Base-by-base conservation (phyloP, 1,284 basidiomycete genomes). In the Inonotus obliquus region DNA sequence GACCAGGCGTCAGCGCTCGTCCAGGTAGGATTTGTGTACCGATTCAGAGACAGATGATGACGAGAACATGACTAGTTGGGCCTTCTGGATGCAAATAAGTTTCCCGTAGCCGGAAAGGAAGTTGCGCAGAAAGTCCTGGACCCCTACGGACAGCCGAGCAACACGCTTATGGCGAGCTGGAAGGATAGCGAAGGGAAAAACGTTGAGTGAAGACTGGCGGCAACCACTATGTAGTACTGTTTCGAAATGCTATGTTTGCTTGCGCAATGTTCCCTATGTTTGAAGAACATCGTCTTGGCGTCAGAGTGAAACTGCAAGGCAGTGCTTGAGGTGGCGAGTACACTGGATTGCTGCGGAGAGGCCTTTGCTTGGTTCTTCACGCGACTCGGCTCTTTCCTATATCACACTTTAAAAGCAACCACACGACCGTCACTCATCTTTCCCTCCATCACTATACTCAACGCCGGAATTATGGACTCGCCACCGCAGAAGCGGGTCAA, bases 1-100 rank as follows among this genome's bases (percentile, higher is more conserved):
- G 78, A 80, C 57, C 77, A 80, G 66, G 79, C 78, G 21, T 79
- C 77, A 19, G 37, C 73, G 10, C 72, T 80, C n/a, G 77, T 79
- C 4, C 75, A 77, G 69, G 74, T 76, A 52, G 38, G 65, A 53
- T 38, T 35, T 25, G 13, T 38, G 11, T 48, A 37, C 38, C 37
- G 32, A 23, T 48, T 27, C 4, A 45, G 41, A 1, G 19, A 44
- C 14, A 57, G 32, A 56, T 17, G 21, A 41, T 27, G 17, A 51
- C 32, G 19, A 27, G 17, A 32, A 49, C 10, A 52, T 35, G 14
- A 6, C 51, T 66, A 77, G 71, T 74, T 78, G 48, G 77, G 75
- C 32, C 66, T 77, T 10, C 67, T 79, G 23, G 69, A 75, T 48
- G 65, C 71, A 1, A 65, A 64, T 2, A 57, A 60, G 17, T 71